Conservation (phyloP, 2,329 filamentous ascomycete species). For the Aspergillus tamarii region DNA sequence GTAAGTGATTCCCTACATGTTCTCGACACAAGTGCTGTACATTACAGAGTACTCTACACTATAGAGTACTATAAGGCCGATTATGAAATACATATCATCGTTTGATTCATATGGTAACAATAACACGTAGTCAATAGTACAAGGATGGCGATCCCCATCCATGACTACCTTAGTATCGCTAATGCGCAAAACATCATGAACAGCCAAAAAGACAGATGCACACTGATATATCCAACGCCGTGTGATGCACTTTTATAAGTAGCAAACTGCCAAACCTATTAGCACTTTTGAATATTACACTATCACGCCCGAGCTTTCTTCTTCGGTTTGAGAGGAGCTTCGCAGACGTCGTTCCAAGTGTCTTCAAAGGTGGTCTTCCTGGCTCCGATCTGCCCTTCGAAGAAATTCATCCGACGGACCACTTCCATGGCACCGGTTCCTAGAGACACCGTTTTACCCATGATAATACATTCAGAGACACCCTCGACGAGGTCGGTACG, state of each 20-base stretch:
- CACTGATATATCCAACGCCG: constrained; percentile 13
- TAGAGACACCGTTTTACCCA: constrained; percentile 91
- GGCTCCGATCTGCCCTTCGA: constrained; percentile 59
- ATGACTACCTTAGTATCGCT: constrained; percentile 14
- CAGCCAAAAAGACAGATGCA: constrained; percentile 8
- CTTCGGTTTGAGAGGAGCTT: constrained; percentile 15
- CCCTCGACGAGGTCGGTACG: constrained; percentile 92
- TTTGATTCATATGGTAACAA: constrained; percentile 6
- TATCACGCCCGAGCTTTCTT: constrained; percentile 12
- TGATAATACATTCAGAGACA: constrained; percentile 95
- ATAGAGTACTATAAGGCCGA: not conserved
- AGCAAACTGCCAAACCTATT: constrained; percentile 3
- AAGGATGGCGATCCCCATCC: constrained; percentile 5
- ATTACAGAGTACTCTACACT: no score
- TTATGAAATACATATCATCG: not conserved
- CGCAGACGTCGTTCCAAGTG: constrained; percentile 37
- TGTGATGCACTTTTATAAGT: constrained; percentile 11
- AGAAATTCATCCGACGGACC: constrained; percentile 73
- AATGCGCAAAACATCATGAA: constrained; percentile 13
- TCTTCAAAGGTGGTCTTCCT: constrained; percentile 72
- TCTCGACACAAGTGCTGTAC: no score
- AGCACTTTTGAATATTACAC: constrained; percentile 10
- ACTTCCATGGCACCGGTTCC: constrained; percentile 94
- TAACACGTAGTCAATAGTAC: constrained; percentile 4
- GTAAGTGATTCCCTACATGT: not conserved